Percentiles rank a stretch among this genome's conserved stretches.
Conservation (phyloP, 139 green algal genomes). For the Micromonas commoda region DNA sequence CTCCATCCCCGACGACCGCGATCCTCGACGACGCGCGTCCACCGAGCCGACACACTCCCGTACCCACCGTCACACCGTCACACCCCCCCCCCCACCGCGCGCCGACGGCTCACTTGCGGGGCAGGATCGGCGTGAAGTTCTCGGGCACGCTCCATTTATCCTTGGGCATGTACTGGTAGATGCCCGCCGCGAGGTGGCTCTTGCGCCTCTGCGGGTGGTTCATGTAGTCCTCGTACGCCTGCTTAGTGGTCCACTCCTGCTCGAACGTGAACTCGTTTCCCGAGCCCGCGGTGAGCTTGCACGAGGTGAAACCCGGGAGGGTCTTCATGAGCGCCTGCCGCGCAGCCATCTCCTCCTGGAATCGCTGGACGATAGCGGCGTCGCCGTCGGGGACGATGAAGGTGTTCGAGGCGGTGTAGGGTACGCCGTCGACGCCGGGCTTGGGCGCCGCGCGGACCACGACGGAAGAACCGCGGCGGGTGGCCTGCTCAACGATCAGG, state of each 20-base stretch:
- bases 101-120: not conserved
- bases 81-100: too few species aligned
- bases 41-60: too few species aligned
- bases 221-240: slow-evolving; percentile 25
- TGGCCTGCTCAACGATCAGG: too few species aligned
- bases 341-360: slow-evolving; percentile 13
- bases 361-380: not conserved
- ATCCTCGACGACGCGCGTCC: too few species aligned
- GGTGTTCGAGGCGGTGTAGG: slow-evolving; percentile 1
- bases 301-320: not conserved
- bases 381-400: not conserved
- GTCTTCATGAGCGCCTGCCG: not conserved
- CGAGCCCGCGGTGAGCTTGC: not conserved
- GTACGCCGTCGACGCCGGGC: not conserved
- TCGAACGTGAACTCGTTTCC: slow-evolving; percentile 14
- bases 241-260: slow-evolving; percentile 11
- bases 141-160: slow-evolving; percentile 24
- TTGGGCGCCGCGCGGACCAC: not conserved
- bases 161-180: slow-evolving; percentile 18
- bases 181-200: slow-evolving; percentile 1
- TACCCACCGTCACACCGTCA: too few species aligned
- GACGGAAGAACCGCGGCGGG: not conserved
- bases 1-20: too few species aligned
- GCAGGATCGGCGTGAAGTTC: slow-evolving; percentile 14
- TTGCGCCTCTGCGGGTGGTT: not conserved